Conservation (phyloP, 345 rosid species). For the Trapa incisa region DNA sequence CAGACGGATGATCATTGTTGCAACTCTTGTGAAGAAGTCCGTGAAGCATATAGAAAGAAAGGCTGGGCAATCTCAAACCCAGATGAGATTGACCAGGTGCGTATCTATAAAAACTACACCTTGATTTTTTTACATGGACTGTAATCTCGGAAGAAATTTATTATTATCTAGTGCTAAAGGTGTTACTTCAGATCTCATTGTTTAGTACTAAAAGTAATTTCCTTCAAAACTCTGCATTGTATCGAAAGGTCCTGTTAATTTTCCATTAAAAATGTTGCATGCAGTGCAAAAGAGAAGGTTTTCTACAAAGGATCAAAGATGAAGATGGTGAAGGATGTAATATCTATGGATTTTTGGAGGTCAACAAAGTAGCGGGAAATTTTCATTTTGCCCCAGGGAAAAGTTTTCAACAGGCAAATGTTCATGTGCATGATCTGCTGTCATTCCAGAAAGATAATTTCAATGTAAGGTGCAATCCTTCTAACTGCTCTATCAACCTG, state of each 20-base stretch:
- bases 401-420: constrained; percentile 86
- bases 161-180: not conserved
- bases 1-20: constrained; percentile 82
- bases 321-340: constrained; percentile 98
- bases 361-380: constrained; percentile 94
- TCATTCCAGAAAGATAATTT: constrained; percentile 77
- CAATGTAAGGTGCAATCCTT: constrained; percentile 39
- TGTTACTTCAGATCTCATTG: not conserved
- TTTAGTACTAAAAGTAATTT: not conserved
- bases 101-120: not conserved
- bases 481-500: not conserved
- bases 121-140: not conserved
- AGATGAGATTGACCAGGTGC: constrained; percentile 79
- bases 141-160: not conserved
- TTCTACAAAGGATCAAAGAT: constrained; percentile 73
- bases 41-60: constrained; percentile 88
- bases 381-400: constrained; percentile 99
- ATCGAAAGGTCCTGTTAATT: not conserved
- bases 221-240: not conserved
- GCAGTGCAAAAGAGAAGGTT: constrained; percentile 96
- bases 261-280: constrained; percentile 3
- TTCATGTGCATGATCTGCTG: constrained; percentile 79
- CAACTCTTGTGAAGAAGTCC: constrained; percentile 83
- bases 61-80: constrained; percentile 88
- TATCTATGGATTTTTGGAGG: constrained; percentile 83